Conservation (phyloP, 2,329 filamentous ascomycete genomes). For the Colletotrichum cuscutae region DNA sequence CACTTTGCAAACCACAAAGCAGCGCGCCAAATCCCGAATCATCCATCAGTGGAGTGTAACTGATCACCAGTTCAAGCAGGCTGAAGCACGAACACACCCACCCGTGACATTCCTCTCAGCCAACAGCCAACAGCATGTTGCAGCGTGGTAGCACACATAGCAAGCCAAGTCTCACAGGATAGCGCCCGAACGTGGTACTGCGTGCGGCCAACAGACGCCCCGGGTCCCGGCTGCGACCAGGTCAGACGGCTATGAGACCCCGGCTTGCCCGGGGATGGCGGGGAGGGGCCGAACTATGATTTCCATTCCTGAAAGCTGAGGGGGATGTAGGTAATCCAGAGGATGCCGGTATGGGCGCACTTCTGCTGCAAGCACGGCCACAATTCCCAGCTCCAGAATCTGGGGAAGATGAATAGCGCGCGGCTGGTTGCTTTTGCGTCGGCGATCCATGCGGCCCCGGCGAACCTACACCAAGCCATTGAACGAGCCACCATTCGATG, state of each 20-base stretch:
- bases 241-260: neutral
- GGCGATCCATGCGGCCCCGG: conserved; percentile 24
- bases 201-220: neutral
- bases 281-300: neutral
- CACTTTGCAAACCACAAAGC: neutral
- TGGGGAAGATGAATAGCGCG: conserved; percentile 17
- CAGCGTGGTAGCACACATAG: neutral
- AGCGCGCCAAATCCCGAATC: neutral
- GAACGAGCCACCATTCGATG: neutral
- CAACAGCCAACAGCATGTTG: neutral
- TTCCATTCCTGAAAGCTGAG: neutral
- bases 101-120: neutral
- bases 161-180: neutral
- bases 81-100: neutral
- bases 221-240: conserved; percentile 10
- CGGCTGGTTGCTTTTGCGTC: conserved; percentile 12
- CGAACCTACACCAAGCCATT: neutral
- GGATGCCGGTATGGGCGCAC: neutral
- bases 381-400: neutral
- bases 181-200: neutral
- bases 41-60: neutral
- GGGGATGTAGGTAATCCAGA: too few relatives aligned
- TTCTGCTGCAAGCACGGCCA: conserved; percentile 17
- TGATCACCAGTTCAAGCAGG: neutral
- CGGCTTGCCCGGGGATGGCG: neutral